Evolutionary conservation across 2,329 filamentous ascomycete species (phyloP).

Genomic region (Zasmidium angulare): DNA sequence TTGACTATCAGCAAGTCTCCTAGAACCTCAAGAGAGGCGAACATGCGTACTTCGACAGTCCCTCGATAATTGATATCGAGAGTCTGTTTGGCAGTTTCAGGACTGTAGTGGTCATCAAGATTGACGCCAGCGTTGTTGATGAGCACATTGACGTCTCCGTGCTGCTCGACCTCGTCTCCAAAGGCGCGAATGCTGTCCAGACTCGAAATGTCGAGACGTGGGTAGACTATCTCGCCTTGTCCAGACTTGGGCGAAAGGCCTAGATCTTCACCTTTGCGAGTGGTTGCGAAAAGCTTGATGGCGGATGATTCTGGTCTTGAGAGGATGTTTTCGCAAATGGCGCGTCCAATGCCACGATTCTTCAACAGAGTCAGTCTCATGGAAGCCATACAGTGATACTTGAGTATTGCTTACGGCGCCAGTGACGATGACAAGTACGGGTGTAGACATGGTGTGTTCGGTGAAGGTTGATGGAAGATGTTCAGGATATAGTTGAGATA

Average conservation of each 20-base stretch:
- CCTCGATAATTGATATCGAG: constrained; percentile 39
- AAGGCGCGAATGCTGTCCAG: constrained; percentile 30
- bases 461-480: no score
- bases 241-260: constrained; percentile 18
- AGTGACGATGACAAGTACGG: constrained; percentile 35
- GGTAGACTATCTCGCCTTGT: constrained; percentile 28
- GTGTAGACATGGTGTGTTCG: constrained; percentile 27
- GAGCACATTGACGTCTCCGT: constrained; percentile 33
- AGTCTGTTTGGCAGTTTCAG: constrained; percentile 32
- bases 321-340: constrained; percentile 36
- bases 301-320: constrained; percentile 16
- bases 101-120: constrained; percentile 28
- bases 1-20: not conserved
- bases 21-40: no score
- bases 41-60: constrained; percentile 33
- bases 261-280: constrained; percentile 33
- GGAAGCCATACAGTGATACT: not conserved
- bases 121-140: constrained; percentile 41
- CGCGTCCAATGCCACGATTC: constrained; percentile 39
- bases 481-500: no score
- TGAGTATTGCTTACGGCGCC: constrained; percentile 29
- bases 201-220: constrained; percentile 33
- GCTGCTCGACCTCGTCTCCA: constrained; percentile 25
- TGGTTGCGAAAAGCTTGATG: constrained; percentile 36
- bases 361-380: constrained; percentile 5